Base-by-base conservation (phyloP, 129 eudicot genomes). In the Dittrichia graveolens region DNA sequence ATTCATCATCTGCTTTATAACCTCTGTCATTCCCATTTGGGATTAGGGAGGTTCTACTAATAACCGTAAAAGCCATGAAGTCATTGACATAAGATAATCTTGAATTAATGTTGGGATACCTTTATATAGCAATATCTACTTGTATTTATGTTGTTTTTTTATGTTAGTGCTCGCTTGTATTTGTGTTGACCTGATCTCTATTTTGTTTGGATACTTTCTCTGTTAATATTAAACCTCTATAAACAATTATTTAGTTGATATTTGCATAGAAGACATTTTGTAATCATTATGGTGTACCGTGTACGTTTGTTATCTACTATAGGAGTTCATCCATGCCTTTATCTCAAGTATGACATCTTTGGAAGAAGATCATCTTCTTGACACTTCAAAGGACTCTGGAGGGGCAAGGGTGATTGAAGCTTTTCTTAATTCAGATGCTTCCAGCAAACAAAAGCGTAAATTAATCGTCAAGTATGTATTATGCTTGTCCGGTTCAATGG, bases 371-470 rank as follows among this genome's bases (percentile, higher is more conserved):
- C 89, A 84, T 8, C 85, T 86, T 24, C 96, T 88, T 69, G 81
- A 88, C 60, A 79, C 86, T 11, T 37, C 83, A 54, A 88, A 86
- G 80, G 97, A 94, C 81, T 79, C 89, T 47, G 86, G 94, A 48
- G 99, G 99, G 61, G 84, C 96, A n/a, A 80, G 99, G 71, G 96
- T 90, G 75, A 81, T 94, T 70, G 99, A 94, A 85, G 93, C 97
- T 84, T 94, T 94, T 71, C 96, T 94, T 61, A 53, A 44, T 78
- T 94, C 99, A 53, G 85, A 81, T 70, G 91, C 90, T 73, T 79
- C 91, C 5, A 82, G 79, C 18, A 90, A 94, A 73, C 97, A 90
- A 63, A 94, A 88, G 78, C 87, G 91, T 72, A 94, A 86, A 77
- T 77, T 94, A 75, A 72, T 94, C 61, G 71, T 64, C 82, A 94